Evolutionary conservation across 2,329 filamentous ascomycete genomes (phyloP), one percentile per base, ranked within the genome.

Genomic region (Lomentospora prolificans): DNA sequence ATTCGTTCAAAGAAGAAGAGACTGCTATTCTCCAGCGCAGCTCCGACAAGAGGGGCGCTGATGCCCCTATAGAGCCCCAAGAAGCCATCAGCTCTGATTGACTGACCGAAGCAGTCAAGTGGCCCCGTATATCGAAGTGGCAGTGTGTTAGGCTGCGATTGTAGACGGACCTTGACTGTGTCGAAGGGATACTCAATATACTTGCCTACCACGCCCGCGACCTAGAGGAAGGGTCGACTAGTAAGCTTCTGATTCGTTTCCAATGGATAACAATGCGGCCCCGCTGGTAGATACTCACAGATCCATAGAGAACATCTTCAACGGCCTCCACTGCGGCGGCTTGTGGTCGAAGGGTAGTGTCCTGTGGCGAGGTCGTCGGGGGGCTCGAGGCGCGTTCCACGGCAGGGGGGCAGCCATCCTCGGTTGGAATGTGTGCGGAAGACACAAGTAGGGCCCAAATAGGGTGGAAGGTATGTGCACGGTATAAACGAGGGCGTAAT

Each of bases 161-260:
- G 94, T 9, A 99, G 81, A 41, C 94, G 88, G 58, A 99, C 94
- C 73, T 99, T 99, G 69, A 99, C 86, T 0, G 94, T 99, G 72
- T 99, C 94, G 72, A 99, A 99, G 24, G 94, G 94, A 69, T 96
- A 99, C 70, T 99, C 94, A 66, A 99, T 92, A 69, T 92, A 89
- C 75, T 97, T 99, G 60, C 92, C 92, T 33, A 89, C 85, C 58
- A 95, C 82, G 58, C 94, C 94, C 56, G 92, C 91, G 58, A 81
- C 70, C 87, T 90, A 44, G 50, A 10, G 51, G 19, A 53, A 24
- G 17, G 24, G 36, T n/a, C 25, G 5, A 53, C 60, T 53, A 60
- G 55, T 27, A 41, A 25, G n/a, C n/a, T n/a, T n/a, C n/a, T n/a
- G n/a, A n/a, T n/a, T n/a, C n/a, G n/a, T n/a, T n/a, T n/a, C n/a